phyloP scores from a whole-genome alignment of 768 basidiomycete species.

The Mycena floridula region DNA sequence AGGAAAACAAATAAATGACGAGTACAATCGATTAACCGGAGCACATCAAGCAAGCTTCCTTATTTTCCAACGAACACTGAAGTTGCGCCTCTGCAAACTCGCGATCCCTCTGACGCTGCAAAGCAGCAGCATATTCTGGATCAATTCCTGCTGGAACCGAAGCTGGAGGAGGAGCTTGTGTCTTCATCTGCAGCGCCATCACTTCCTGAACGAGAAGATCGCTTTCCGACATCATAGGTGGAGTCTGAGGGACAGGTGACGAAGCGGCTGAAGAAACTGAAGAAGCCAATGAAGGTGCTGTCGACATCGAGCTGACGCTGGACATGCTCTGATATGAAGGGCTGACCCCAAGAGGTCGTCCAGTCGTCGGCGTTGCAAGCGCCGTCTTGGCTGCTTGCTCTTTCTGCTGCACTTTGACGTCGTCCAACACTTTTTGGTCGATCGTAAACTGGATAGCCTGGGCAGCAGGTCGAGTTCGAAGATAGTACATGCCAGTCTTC shows the following conservation, averaged over 20 bases:
- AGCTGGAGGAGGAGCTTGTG: slow-evolving; percentile 47
- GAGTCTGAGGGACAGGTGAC: slow-evolving; percentile 11
- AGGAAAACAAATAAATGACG: neutral
- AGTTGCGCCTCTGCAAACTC: slow-evolving; percentile 80
- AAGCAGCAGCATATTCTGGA: slow-evolving; percentile 76
- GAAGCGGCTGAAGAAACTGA: slow-evolving; percentile 10
- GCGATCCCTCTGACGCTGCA: slow-evolving; percentile 61
- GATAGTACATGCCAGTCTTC: slow-evolving; percentile 99
- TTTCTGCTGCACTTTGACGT: slow-evolving; percentile 47
- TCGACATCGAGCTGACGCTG: slow-evolving; percentile 22
- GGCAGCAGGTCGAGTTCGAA: slow-evolving; percentile 90
- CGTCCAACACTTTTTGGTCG: slow-evolving; percentile 72
- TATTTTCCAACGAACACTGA: slow-evolving; percentile 85
- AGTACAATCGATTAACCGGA: slow-evolving; percentile 46
- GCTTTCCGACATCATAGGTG: slow-evolving; percentile 20
- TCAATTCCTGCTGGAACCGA: slow-evolving; percentile 22
- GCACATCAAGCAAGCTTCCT: slow-evolving; percentile 92
- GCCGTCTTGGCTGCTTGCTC: slow-evolving; percentile 21
- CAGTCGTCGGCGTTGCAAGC: slow-evolving; percentile 11
- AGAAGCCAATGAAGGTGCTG: slow-evolving; percentile 17
- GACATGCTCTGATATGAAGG: slow-evolving; percentile 26
- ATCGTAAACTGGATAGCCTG: slow-evolving; percentile 98
- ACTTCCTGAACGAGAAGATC: slow-evolving; percentile 20
- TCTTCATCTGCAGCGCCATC: slow-evolving; percentile 45
- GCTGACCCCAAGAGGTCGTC: slow-evolving; percentile 7